Evolutionary conservation across 176 grass and related monocot species (phyloP).

Genomic region (Echinochloa phyllopogon): DNA sequence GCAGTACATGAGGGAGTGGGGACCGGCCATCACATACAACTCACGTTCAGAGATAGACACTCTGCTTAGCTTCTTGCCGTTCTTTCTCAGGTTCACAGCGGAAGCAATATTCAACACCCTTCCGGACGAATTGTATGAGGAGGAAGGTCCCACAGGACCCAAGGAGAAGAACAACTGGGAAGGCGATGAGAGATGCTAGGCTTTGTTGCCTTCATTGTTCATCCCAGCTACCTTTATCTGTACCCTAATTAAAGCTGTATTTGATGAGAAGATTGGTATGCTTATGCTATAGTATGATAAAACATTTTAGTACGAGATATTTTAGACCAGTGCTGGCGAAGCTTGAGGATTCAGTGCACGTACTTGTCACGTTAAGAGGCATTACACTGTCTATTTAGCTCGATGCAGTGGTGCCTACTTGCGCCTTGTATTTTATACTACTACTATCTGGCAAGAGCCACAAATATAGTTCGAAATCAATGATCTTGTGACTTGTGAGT

Average conservation of each 20-base stretch:
- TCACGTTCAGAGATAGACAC: constrained; percentile 84
- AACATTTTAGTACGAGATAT: not conserved
- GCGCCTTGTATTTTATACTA: constrained; percentile 19
- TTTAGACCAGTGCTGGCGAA: not conserved
- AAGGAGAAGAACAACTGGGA: constrained; percentile 99
- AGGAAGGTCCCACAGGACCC: constrained; percentile 90
- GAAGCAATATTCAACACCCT: constrained; percentile 88
- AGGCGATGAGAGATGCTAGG: constrained; percentile 81
- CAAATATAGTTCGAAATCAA: not conserved
- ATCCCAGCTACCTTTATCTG: not conserved
- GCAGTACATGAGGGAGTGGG: constrained; percentile 99
- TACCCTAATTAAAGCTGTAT: constrained; percentile 29
- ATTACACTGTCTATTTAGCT: not conserved
- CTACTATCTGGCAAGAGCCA: not conserved
- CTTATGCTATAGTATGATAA: not conserved
- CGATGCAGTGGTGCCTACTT: not conserved
- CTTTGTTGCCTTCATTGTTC: not conserved
- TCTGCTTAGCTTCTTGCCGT: constrained; percentile 68
- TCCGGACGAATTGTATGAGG: constrained; percentile 74
- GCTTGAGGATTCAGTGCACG: not conserved
- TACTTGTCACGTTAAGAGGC: not conserved
- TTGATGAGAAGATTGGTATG: not conserved
- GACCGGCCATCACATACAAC: constrained; percentile 69
- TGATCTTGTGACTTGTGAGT: not conserved
- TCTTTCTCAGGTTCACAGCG: constrained; percentile 71